A percentile compares a stretch with the other conserved stretches of the same genome.
These are phyloP conservation scores for Blastocystis sp. DNA, from an alignment of 352 stramenopile genomes.

Conservation along the genomic window DNA sequence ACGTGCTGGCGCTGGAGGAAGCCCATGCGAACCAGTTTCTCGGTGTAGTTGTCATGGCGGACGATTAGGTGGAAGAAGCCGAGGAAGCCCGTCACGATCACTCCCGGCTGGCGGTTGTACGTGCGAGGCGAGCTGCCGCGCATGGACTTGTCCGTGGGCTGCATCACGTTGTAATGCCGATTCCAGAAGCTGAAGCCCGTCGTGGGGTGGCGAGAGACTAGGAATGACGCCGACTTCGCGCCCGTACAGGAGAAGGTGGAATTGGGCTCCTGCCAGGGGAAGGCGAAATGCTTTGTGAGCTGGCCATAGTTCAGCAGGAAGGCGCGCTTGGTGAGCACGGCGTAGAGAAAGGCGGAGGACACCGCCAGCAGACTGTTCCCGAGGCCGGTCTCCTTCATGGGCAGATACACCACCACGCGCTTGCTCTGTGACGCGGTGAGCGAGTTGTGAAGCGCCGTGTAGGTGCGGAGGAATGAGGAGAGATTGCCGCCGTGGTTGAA, in stretches of 20 bases:
- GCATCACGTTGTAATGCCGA: constrained; percentile 36
- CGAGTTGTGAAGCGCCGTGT: constrained; percentile 16
- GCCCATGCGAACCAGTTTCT: constrained; percentile 21
- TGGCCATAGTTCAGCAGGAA: constrained; percentile 37
- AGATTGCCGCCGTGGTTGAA: constrained; percentile 47
- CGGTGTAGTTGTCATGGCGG: constrained; percentile 39
- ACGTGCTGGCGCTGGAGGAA: constrained; percentile 20
- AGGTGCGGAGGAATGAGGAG: constrained; percentile 10
- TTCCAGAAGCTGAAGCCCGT: constrained; percentile 24
- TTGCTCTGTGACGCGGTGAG: constrained; percentile 24
- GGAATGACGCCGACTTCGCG: background rate
- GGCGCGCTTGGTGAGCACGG: constrained; percentile 25
- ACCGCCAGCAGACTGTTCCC: constrained; percentile 43
- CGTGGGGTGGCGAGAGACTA: background rate
- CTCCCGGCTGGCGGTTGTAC: background rate
- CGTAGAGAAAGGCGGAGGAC: constrained; percentile 40
- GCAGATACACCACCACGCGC: constrained; percentile 13
- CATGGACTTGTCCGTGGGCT: constrained; percentile 45
- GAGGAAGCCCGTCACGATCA: constrained; percentile 38
- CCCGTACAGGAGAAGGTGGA: constrained; percentile 39
- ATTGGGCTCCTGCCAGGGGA: background rate
- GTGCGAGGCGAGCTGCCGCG: constrained; percentile 9
- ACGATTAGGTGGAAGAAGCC: constrained; percentile 19
- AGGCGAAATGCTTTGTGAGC: constrained; percentile 42
- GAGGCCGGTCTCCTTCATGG: constrained; percentile 49